A percentile compares a stretch with the other conserved stretches of the same genome.
Conservation (phyloP, 2,329 filamentous ascomycete species). For the Verticillium tricorpus region DNA sequence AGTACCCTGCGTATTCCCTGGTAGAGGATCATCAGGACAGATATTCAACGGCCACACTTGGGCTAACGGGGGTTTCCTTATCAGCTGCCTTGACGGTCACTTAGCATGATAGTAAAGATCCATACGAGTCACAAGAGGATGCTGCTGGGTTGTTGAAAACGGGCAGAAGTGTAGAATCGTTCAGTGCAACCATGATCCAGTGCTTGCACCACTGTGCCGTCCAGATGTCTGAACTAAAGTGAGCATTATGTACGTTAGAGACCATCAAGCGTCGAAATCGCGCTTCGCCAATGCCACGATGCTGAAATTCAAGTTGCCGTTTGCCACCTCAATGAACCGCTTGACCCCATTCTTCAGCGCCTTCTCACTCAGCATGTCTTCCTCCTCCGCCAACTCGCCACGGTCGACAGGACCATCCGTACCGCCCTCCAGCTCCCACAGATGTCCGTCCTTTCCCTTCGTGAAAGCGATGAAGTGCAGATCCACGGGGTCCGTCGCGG, state of each 20-base stretch:
- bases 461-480: slow-evolving; percentile 82
- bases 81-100: too few relatives aligned
- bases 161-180: too few relatives aligned
- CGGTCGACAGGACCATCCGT: slow-evolving; percentile 70
- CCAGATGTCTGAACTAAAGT: too few relatives aligned
- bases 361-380: slow-evolving; percentile 61
- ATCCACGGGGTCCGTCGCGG: slow-evolving; percentile 56
- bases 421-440: slow-evolving; percentile 79
- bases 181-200: too few relatives aligned
- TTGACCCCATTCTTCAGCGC: slow-evolving; percentile 59
- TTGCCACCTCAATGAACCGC: slow-evolving; percentile 32
- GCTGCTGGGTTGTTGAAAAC: too few relatives aligned
- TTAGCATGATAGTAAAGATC: too few relatives aligned
- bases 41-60: too few relatives aligned
- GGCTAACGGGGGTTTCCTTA: too few relatives aligned
- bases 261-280: not conserved
- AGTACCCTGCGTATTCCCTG: too few relatives aligned
- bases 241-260: not conserved
- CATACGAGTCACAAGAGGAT: too few relatives aligned
- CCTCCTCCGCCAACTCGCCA: slow-evolving; percentile 46
- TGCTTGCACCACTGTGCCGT: too few relatives aligned
- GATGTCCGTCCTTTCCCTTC: slow-evolving; percentile 54
- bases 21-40: too few relatives aligned
- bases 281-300: slow-evolving; percentile 22
- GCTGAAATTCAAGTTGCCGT: slow-evolving; percentile 33